Percentiles rank a stretch among this genome's conserved stretches.
Conservation (phyloP, 345 rosid genomes). For the Linum trigynum region DNA sequence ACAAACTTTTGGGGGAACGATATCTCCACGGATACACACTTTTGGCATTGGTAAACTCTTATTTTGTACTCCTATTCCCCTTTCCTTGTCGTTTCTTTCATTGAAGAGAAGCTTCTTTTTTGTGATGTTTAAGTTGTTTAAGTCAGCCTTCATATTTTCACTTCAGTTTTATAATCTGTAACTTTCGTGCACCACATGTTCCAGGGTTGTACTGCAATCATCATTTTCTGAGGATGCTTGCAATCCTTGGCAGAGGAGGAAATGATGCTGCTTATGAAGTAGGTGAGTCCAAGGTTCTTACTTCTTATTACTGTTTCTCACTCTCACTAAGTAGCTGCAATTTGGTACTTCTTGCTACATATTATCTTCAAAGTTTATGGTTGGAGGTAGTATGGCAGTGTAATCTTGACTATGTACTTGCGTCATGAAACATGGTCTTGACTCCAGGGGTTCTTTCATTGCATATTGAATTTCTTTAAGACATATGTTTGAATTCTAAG, state of each 20-base stretch:
- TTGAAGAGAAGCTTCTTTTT: not conserved
- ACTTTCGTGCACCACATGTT: conserved; percentile 2
- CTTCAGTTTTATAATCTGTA: not conserved
- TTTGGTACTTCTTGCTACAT: not conserved
- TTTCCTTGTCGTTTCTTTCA: not conserved
- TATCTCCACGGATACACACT: conserved; percentile 61
- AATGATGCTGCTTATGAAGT: conserved; percentile 60
- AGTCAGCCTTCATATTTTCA: not conserved
- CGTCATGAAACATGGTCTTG: no score
- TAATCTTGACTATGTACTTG: not conserved
- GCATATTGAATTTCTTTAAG: no score
- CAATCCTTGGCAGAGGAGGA: conserved; percentile 58
- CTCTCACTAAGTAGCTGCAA: not conserved
- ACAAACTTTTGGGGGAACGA: conserved; percentile 36
- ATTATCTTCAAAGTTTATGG: not conserved
- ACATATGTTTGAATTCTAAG: no score
- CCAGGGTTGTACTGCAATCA: conserved; percentile 91
- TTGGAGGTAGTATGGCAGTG: not conserved
- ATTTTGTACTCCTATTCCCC: not conserved
- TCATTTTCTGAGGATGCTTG: conserved; percentile 71
- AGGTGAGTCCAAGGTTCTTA: conserved; percentile 31
- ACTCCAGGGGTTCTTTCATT: no score
- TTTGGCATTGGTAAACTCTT: conserved; percentile 68
- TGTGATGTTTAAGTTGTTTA: not conserved
- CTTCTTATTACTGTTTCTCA: conserved; percentile 5